Evolutionary conservation across 1,139 yeast species (phyloP), one percentile per base, ranked within the genome.

Genomic region (Nakaseomyces bracarensis): DNA sequence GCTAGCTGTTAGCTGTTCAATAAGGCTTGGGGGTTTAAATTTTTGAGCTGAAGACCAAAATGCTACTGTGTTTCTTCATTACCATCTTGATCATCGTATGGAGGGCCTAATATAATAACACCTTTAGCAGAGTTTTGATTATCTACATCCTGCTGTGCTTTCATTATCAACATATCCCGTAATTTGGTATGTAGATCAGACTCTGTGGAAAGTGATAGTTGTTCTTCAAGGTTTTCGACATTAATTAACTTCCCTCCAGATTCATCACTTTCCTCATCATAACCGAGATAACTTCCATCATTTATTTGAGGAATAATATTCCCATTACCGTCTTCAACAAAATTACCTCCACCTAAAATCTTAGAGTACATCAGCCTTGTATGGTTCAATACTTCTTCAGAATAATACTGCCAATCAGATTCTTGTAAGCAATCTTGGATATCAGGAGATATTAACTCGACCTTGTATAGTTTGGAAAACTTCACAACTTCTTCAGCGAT

Each of bases 401-500:
- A 95, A 63, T 89, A 91, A 44, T 75, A 74, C 44, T 77, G 76
- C 99, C 99, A 91, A 20, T 75, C 74, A 21, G 72, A 79, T 46
- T 76, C 64, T 31, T 61, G 56, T 18, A 66, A 43, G 28, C 57
- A 59, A 3, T 50, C 49, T 44, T 63, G 64, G 4, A 60, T 61
- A 38, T 54, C 61, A 6, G 62, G 59, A 4, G 65, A 60, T 4
- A 67, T 65, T 28, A 64, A 43, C 27, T 65, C 68, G 3, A 58
- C 63, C 44, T 60, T 60, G 44, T 60, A 58, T 9, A 59, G 44
- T 40, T 58, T 60, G 22, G 89, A 82, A 61, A 91, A 91, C 61
- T 93, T 93, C 45, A 91, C 96, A 36, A 91, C 95, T 61, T 91
- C 99, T 60, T 93, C 98, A 7, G 96, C 95, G 49, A 93, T 89